Percentiles rank a stretch among this genome's conserved stretches.
These are phyloP conservation scores for Kodamaea jinghongensis DNA, from an alignment of 805 yeast species.

Conservation along the genomic window DNA sequence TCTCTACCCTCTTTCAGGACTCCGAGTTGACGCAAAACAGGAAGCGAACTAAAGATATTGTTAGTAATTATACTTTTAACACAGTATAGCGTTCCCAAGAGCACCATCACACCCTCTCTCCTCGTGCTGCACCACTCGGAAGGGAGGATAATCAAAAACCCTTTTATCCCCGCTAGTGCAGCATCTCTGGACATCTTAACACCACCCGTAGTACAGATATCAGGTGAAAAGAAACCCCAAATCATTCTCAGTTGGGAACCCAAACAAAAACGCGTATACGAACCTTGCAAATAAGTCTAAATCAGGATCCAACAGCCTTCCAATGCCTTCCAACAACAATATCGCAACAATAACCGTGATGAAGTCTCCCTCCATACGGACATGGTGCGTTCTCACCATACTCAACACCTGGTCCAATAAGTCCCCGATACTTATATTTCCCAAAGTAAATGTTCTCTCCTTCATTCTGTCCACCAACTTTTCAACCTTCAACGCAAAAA, in stretches of 20 bases:
- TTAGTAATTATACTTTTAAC: too few species aligned
- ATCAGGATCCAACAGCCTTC: constrained; percentile 89
- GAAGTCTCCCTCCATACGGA: constrained; percentile 96
- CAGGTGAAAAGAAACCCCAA: constrained; percentile 11
- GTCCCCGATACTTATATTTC: constrained; percentile 90
- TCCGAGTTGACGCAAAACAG: constrained; percentile 80
- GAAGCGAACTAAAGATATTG: constrained; percentile 57
- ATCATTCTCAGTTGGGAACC: constrained; percentile 38
- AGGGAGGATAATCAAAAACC: neutral
- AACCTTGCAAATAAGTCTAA: constrained; percentile 94
- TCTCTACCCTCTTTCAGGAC: constrained; percentile 62
- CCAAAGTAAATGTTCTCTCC: constrained; percentile 85
- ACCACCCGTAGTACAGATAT: too few species aligned
- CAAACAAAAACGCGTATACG: constrained; percentile 52
- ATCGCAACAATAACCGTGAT: constrained; percentile 94
- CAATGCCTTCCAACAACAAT: constrained; percentile 87
- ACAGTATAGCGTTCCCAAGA: neutral
- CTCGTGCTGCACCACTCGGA: neutral
- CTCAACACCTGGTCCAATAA: constrained; percentile 78
- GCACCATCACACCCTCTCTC: too few species aligned
- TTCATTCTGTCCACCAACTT: constrained; percentile 77
- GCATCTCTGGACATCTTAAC: neutral
- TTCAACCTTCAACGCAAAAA: constrained; percentile 86
- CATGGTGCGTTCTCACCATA: constrained; percentile 94
- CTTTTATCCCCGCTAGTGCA: neutral